Base-by-base conservation (phyloP, 257 asterid genomes). In the Capsicum rhomboideum region DNA sequence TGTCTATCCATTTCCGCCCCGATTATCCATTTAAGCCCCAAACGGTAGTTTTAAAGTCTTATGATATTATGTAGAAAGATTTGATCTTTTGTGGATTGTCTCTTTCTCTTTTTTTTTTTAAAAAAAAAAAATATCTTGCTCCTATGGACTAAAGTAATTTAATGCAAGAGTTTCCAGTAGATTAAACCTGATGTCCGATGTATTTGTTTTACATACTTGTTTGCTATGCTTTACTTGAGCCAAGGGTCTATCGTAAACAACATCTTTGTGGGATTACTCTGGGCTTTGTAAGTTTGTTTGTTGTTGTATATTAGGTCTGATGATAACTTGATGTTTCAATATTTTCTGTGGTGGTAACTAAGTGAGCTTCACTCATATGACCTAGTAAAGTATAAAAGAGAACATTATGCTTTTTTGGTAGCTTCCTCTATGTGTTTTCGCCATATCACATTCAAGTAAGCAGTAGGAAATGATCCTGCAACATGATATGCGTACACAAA, bases 11-110 rank as follows among this genome's bases (percentile, higher is more conserved):
- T 83, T 93, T 92, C 42, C 97, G 96, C 2, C 97, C 97, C 34
- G 97, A 93, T 87, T 93, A 93, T 85, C 97, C 97, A 55, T 93
- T 93, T 87, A 93, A 93, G 85, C 97, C 97, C 75, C 97, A 97
- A 1, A 93, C 91, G 97, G 97, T 92, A 87, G 37, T 71, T 42
- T 44, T 8, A 16, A 61, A 40, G 53, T 82, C 18, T 10, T 29
- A 4, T 46, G 14, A 2, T 55, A 2, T 54, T 58, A 46, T 74
- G 37, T 46, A 6, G 55, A 74, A 44, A 63, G 17, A 63, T 26
- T 63, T 11, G 37, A 8, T 26, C 40, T 63, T 26, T 23, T 0
- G 17, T 10, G 31, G 31, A 63, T 63, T 26, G 21, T 21, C 8
- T 28, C 3, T n/a, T n/a, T n/a, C n/a, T n/a, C n/a, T n/a, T n/a